Evolutionary conservation across 805 yeast species (phyloP).

Genomic region (Pichia phayaonensis): DNA sequence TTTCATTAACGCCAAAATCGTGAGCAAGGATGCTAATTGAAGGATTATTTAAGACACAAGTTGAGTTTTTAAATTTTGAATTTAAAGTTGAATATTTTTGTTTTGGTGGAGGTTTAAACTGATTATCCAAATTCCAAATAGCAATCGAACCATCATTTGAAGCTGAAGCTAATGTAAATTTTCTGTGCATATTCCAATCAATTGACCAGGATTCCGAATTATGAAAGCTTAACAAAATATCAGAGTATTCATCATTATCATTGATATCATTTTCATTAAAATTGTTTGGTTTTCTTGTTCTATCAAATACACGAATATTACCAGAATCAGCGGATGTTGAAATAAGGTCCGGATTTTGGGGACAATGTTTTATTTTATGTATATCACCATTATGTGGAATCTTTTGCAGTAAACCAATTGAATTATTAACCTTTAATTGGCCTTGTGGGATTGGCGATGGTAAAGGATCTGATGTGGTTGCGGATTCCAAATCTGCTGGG

Average conservation of each 20-base stretch:
- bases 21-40: conserved; percentile 25
- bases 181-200: conserved; percentile 61
- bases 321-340: conserved; percentile 68
- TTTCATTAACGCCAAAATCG: conserved; percentile 55
- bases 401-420: conserved; percentile 36
- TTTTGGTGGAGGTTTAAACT: conserved; percentile 12
- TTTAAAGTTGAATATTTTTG: conserved; percentile 8
- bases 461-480: background rate
- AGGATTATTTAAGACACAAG: conserved; percentile 13
- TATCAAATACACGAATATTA: conserved; percentile 58
- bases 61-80: conserved; percentile 5
- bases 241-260: conserved; percentile 17
- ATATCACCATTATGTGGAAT: conserved; percentile 68
- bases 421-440: conserved; percentile 7
- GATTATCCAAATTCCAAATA: conserved; percentile 53
- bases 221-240: conserved; percentile 24
- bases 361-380: conserved; percentile 65
- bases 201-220: conserved; percentile 58
- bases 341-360: conserved; percentile 79
- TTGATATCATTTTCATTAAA: conserved; percentile 27
- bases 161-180: conserved; percentile 55
- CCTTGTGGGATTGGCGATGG: background rate
- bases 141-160: conserved; percentile 57
- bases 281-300: conserved; percentile 65
- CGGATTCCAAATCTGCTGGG: background rate